Evolutionary conservation across 192 early-diverging fungal genomes (phyloP).

Genomic region (Entomortierella parvispora): DNA sequence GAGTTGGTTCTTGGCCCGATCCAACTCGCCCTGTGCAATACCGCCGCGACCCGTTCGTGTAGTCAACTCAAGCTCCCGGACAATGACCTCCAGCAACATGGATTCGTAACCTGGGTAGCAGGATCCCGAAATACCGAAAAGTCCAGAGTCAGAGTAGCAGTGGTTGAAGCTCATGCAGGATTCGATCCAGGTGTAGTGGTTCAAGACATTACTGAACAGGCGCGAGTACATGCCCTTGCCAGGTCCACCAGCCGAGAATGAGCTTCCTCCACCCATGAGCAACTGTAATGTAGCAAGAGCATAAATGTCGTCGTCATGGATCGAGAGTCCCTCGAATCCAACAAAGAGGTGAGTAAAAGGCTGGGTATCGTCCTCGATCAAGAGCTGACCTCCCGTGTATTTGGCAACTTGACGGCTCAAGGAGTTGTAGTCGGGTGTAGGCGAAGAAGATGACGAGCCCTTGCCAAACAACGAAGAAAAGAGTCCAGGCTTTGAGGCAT

Average conservation of each 20-base stretch:
- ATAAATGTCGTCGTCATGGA: conserved; percentile 91
- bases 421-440: conserved; percentile 16
- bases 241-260: conserved; percentile 97
- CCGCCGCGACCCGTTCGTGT: conserved; percentile 56
- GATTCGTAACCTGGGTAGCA: conserved; percentile 82
- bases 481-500: conserved; percentile 38
- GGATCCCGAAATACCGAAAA: conserved; percentile 93
- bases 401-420: conserved; percentile 61
- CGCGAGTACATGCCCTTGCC: conserved; percentile 99
- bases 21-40: conserved; percentile 71
- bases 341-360: conserved; percentile 90
- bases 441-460: conserved; percentile 6
- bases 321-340: conserved; percentile 87
- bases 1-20: conserved; percentile 95
- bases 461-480: conserved; percentile 31
- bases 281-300: conserved; percentile 90
- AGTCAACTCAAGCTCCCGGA: conserved; percentile 82
- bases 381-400: conserved; percentile 86
- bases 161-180: conserved; percentile 93
- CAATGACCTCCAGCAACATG: conserved; percentile 82
- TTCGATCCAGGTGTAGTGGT: conserved; percentile 95
- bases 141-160: conserved; percentile 88
- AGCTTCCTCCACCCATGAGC: conserved; percentile 95
- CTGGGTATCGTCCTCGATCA: conserved; percentile 74
- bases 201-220: conserved; percentile 94